Percentiles rank a stretch among this genome's conserved stretches.
Conservation (phyloP, 768 basidiomycete genomes). For the Rubroboletus satanas region DNA sequence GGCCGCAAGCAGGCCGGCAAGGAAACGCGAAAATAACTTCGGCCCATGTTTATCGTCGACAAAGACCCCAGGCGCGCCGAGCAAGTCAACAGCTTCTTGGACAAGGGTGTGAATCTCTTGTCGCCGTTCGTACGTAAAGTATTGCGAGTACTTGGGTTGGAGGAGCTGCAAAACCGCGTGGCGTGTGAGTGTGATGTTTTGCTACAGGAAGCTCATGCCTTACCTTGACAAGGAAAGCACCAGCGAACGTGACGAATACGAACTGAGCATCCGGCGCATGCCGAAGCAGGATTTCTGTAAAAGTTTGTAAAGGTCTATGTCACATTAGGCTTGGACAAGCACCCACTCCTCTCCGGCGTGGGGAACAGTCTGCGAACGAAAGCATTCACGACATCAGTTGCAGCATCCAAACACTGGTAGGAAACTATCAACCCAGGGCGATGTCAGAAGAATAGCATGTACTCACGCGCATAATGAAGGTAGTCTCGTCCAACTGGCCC, state of each 20-base stretch:
- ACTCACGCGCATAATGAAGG: slow-evolving; percentile 63
- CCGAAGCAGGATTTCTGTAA: slow-evolving; percentile 51
- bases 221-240: slow-evolving; percentile 80
- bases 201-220: neutral
- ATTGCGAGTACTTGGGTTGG: slow-evolving; percentile 66
- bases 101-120: slow-evolving; percentile 60
- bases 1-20: slow-evolving; percentile 65
- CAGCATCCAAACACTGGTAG: slow-evolving; percentile 60
- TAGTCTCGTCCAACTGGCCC: slow-evolving; percentile 52
- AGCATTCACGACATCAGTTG: slow-evolving; percentile 59
- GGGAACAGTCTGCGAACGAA: slow-evolving; percentile 55
- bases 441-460: neutral
- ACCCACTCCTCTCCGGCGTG: slow-evolving; percentile 50
- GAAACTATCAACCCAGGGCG: neutral
- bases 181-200: neutral
- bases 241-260: slow-evolving; percentile 77
- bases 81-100: slow-evolving; percentile 60
- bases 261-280: slow-evolving; percentile 79
- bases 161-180: slow-evolving; percentile 49
- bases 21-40: slow-evolving; percentile 75
- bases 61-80: slow-evolving; percentile 66
- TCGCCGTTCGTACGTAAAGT: slow-evolving; percentile 56
- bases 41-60: slow-evolving; percentile 82
- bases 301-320: slow-evolving; percentile 1
- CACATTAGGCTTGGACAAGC: neutral